phyloP scores from a whole-genome alignment of 2,329 filamentous ascomycete species.

The Tolypocladium guangdongense region DNA sequence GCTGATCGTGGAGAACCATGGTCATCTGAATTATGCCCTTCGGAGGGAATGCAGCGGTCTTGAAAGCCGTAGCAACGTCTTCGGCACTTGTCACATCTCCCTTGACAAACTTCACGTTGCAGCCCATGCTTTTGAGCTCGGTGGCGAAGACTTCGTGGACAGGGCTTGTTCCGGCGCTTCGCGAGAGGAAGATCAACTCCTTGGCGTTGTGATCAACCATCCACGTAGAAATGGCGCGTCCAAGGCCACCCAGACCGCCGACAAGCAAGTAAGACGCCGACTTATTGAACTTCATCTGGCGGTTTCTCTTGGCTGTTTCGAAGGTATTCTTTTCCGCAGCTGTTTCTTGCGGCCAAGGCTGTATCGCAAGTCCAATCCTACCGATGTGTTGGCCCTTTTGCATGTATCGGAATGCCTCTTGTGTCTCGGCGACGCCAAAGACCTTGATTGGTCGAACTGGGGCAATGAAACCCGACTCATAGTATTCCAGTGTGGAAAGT shows the following conservation, averaged over 20 bases:
- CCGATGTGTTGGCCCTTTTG: slow-evolving; percentile 11
- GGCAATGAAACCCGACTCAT: neutral
- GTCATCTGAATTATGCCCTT: slow-evolving; percentile 23
- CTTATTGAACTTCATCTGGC: too few species aligned
- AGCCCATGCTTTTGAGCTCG: neutral
- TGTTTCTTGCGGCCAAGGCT: neutral
- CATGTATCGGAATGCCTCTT: slow-evolving; percentile 9
- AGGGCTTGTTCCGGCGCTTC: neutral
- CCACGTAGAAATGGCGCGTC: slow-evolving; percentile 6
- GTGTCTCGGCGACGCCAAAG: slow-evolving; percentile 5
- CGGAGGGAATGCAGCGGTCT: neutral
- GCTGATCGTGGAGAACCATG: slow-evolving; percentile 14
- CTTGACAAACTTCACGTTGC: slow-evolving; percentile 5
- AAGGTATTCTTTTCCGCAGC: neutral
- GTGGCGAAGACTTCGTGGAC: slow-evolving; percentile 1
- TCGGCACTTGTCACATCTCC: slow-evolving; percentile 2
- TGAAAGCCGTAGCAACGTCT: slow-evolving; percentile 2
- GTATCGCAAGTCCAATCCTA: slow-evolving; percentile 7
- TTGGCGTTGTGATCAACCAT: slow-evolving; percentile 12
- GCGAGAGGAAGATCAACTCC: slow-evolving; percentile 12
- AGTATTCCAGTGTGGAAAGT: neutral
- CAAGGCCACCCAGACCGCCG: slow-evolving; percentile 11
- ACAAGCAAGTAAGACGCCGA: slow-evolving; percentile 8
- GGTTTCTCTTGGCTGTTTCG: too few species aligned
- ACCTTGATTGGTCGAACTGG: slow-evolving; percentile 4